Evolutionary conservation across 2,329 filamentous ascomycete genomes (phyloP), one percentile per base, ranked within the genome.

Genomic region (Diaporthe longicolla): DNA sequence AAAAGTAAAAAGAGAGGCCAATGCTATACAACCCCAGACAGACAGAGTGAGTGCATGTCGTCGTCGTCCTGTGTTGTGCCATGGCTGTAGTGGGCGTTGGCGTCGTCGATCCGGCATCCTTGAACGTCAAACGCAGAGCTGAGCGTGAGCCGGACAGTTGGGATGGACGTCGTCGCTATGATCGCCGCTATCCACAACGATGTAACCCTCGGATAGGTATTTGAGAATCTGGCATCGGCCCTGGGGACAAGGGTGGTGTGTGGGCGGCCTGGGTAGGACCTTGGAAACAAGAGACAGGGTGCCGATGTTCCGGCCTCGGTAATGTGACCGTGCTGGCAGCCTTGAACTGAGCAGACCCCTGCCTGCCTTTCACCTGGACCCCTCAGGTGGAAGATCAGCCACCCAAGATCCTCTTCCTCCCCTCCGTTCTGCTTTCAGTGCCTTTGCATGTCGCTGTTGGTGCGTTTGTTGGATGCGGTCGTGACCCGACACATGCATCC

Each of bases 171-270:
- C 50, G 69, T 71, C 70, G 70, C 70, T 35, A 63, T 63, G 70
- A 71, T 71, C 70, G 70, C 70, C 70, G 70, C 70, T 63, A 71
- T n/a, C 70, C 50, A 59, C 70, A 63, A 32, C 70, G 70, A 71
- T 71, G 70, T 71, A 71, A 71, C 70, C 45, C 70, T 71, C 45
- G 35, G 57, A 29, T 63, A 58, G 45, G 63, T 54, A 40, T 37
- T 63, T 71, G 45, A 71, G 45, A 71, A 63, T 29, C 70, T 63
- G 57, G 45, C 70, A 63, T 52, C 29, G 57, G 45, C 32, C 32
- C 43, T 32, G 69, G 69, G 3, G 24, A 45, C 69, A 52, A 63
- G 70, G 70, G 70, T 71, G 57, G 70, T 71, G 43, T 24, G 45
- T 50, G 35, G 66, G 26, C 11, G 24, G 45, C 32, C 48, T 45